Percentiles rank a stretch among this genome's conserved stretches.
Conservation (phyloP, 1,284 basidiomycete genomes). For the Schizopora paradoxa region DNA sequence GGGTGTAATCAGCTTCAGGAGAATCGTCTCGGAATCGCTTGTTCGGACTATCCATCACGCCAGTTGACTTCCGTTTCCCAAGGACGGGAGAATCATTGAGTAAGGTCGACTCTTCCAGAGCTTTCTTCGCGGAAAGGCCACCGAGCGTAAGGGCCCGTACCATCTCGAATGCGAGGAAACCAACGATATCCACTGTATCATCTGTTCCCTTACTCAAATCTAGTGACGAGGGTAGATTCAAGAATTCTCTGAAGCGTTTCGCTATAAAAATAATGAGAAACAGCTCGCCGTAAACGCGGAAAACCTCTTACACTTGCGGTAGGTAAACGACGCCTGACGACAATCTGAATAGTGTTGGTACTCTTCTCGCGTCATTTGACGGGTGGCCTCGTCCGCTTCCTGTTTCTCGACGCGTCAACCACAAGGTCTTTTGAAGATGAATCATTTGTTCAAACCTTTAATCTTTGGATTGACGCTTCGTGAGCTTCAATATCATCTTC, state of each 20-base stretch:
- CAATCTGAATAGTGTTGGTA: constrained; percentile 98
- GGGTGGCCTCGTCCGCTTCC: constrained; percentile 93
- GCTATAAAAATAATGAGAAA: constrained; percentile 39
- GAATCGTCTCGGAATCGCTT: constrained; percentile 62
- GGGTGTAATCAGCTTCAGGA: constrained; percentile 45
- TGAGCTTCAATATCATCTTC: constrained; percentile 96
- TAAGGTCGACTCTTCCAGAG: constrained; percentile 67
- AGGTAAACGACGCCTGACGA: constrained; percentile 95
- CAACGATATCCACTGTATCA: constrained; percentile 94
- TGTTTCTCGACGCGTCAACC: constrained; percentile 28
- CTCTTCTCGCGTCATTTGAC: constrained; percentile 94
- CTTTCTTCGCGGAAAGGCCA: constrained; percentile 76
- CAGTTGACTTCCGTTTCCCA: constrained; percentile 61
- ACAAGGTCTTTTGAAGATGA: constrained; percentile 2
- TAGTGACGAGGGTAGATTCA: constrained; percentile 85
- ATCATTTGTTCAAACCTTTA: constrained; percentile 56
- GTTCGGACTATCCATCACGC: constrained; percentile 38
- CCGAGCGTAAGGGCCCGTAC: constrained; percentile 88
- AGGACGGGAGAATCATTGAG: constrained; percentile 56
- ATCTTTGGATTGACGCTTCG: constrained; percentile 84
- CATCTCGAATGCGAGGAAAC: constrained; percentile 96
- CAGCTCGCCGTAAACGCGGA: neutral
- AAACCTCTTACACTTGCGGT: constrained; percentile 72
- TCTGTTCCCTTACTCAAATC: constrained; percentile 92
- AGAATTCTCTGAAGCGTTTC: constrained; percentile 93